Evolutionary conservation across 495 filamentous ascomycete genomes (phyloP), one percentile per base, ranked within the genome.

Genomic region (Aspergillus ellipticus): DNA sequence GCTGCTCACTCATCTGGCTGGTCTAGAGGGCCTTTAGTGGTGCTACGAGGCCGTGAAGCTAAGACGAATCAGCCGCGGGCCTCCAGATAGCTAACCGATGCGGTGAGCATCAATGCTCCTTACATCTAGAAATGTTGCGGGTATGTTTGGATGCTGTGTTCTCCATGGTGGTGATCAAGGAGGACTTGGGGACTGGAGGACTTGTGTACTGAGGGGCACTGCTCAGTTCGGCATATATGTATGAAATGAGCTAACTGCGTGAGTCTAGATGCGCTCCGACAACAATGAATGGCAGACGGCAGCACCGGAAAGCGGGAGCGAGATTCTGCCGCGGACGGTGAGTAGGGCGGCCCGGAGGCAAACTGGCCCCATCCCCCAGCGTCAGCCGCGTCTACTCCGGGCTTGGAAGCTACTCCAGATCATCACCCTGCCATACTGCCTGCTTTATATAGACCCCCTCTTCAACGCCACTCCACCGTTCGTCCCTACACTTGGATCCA

Each of bases 11-110:
- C 75, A 29, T 79, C 78, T 58, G 69, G 51, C 55, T 60, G 59
- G 65, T 82, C 77, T 54, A 82, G 60, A 17, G 80, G 80, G 35
- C 76, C 79, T 62, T 74, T 81, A 2, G 79, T 82, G 24, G 74
- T 73, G 56, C 77, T 77, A 63, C 79, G 75, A 56, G 76, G 72
- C 42, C 77, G 72, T 46, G 73, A 72, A 59, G 75, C 75, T 81
- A 53, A 31, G 29, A 26, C 31, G n/a, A 33, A 42, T 56, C 21
- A 64, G 53, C 49, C 22, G 20, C 10, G 57, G 56, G 31, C 4
- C 16, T 28, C 42, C 42, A 13, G 7, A 50, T 21, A 19, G 41
- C 26, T 16, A 2, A 60, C 42, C 17, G 26, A 16, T 28, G 24
- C 19, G 20, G 24, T 24, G 15, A 39, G 35, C 35, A 39, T 13